A percentile compares a stretch with the other conserved stretches of the same genome.
Conservation (phyloP, 2,329 filamentous ascomycete genomes). For the Alternaria tenuissima region DNA sequence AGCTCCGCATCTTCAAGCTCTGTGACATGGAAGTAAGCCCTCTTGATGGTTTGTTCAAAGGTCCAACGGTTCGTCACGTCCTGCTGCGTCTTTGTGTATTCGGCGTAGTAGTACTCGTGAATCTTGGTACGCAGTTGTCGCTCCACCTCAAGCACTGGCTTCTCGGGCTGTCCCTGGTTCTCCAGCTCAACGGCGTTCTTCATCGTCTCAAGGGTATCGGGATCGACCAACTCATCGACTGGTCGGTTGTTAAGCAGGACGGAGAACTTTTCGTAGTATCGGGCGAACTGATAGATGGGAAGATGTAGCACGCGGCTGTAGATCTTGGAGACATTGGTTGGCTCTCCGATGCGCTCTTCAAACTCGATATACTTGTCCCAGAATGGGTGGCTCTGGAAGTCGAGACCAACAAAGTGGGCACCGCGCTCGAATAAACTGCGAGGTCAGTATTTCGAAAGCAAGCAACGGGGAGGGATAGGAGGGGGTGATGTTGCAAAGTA, state of each 20-base stretch:
- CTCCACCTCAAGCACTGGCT: slow-evolving; percentile 80
- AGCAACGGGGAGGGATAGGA: background rate
- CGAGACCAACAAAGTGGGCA: slow-evolving; percentile 82
- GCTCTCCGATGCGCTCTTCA: slow-evolving; percentile 75
- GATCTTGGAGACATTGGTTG: slow-evolving; percentile 78
- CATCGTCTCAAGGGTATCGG: slow-evolving; percentile 73
- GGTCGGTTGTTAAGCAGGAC: slow-evolving; percentile 75
- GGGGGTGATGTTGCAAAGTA: slow-evolving; percentile 30
- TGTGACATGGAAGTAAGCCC: slow-evolving; percentile 95
- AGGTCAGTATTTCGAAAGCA: slow-evolving; percentile 15
- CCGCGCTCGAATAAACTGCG: slow-evolving; percentile 90
- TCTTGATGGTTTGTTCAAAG: slow-evolving; percentile 92
- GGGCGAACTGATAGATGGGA: slow-evolving; percentile 93
- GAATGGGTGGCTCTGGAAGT: slow-evolving; percentile 94
- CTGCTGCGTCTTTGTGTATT: slow-evolving; percentile 80
- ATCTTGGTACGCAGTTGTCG: slow-evolving; percentile 81
- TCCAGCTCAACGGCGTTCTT: slow-evolving; percentile 76
- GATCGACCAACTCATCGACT: slow-evolving; percentile 73
- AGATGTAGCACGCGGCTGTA: slow-evolving; percentile 84
- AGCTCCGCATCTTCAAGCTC: slow-evolving; percentile 87
- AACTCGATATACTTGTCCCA: slow-evolving; percentile 99
- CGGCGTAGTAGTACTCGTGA: slow-evolving; percentile 80
- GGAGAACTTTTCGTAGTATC: slow-evolving; percentile 92
- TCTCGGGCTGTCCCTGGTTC: slow-evolving; percentile 60
- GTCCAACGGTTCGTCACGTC: slow-evolving; percentile 95